Conservation (phyloP, 2,329 filamentous ascomycete species). For the Colletotrichum phormii region DNA sequence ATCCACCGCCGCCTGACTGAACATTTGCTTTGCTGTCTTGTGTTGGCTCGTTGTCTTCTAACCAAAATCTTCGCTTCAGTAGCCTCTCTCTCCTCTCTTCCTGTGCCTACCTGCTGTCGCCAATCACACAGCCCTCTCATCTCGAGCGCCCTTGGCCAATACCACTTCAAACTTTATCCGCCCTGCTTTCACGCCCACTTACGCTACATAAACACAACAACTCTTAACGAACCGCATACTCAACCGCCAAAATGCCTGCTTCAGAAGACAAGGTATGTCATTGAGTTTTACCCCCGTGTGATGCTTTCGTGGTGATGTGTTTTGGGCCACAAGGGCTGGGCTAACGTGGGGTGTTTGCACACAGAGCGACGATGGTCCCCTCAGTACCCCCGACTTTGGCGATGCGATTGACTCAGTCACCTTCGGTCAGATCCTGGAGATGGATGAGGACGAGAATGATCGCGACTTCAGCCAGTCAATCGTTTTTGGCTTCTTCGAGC, state of each 20-base stretch:
- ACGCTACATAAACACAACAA: conserved; percentile 8
- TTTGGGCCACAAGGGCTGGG: conserved; percentile 31
- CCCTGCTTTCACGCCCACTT: conserved; percentile 11
- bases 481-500: conserved; percentile 92
- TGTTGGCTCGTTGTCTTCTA: conserved; percentile 15
- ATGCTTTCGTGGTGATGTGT: conserved; percentile 38
- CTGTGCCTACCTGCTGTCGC: conserved; percentile 23
- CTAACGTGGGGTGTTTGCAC: conserved; percentile 29
- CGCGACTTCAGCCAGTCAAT: conserved; percentile 90
- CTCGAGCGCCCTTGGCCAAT: conserved; percentile 20
- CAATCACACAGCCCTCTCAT: conserved; percentile 16
- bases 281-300: conserved; percentile 36
- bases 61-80: conserved; percentile 28
- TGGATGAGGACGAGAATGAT: conserved; percentile 92
- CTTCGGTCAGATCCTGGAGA: conserved; percentile 96
- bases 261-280: conserved; percentile 48
- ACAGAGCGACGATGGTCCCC: conserved; percentile 40
- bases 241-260: conserved; percentile 34
- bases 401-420: conserved; percentile 83
- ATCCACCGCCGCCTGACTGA: conserved; percentile 29
- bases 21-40: conserved; percentile 14
- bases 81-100: conserved; percentile 25
- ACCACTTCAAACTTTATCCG: conserved; percentile 15
- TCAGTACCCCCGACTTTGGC: conserved; percentile 60
- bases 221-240: conserved; percentile 3